phyloP scores from a whole-genome alignment of 345 rosid species.

The Gynandropsis gynandra region DNA sequence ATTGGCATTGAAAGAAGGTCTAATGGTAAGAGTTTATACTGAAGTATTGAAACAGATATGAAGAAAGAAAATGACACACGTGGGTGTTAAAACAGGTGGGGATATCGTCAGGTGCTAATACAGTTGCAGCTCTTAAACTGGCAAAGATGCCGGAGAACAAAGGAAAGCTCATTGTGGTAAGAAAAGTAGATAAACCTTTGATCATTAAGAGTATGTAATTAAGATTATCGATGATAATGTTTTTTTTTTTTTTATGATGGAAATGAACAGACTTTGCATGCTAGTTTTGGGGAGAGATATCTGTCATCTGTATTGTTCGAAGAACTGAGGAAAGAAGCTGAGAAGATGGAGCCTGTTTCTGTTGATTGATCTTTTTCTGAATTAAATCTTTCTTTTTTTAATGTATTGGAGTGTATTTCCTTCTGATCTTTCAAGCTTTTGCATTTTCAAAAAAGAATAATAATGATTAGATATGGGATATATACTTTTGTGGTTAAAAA shows the following conservation, averaged over 20 bases:
- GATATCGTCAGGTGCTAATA: constrained; percentile 91
- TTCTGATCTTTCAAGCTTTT: too few relatives aligned
- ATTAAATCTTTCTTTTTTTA: too few relatives aligned
- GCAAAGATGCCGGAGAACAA: constrained; percentile 86
- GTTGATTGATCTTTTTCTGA: constrained; percentile 72
- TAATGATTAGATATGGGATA: too few relatives aligned
- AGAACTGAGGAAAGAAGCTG: constrained; percentile 86
- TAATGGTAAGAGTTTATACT: constrained; percentile 63
- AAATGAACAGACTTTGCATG: constrained; percentile 61
- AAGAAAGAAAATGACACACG: not conserved
- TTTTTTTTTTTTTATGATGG: not conserved
- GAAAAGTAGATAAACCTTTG: constrained; percentile 2
- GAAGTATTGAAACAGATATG: not conserved
- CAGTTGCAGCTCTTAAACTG: constrained; percentile 75
- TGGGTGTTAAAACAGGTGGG: constrained; percentile 55
- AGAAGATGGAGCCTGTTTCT: constrained; percentile 81
- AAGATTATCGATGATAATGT: too few relatives aligned
- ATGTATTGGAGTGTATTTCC: too few relatives aligned
- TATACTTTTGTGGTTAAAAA: too few relatives aligned
- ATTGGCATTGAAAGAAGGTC: constrained; percentile 90
- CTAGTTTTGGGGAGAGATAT: constrained; percentile 94
- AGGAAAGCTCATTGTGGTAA: constrained; percentile 97
- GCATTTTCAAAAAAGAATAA: too few relatives aligned
- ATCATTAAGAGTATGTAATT: too few relatives aligned
- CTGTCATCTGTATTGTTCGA: constrained; percentile 72